Evolutionary conservation across 139 green algal species (phyloP).

Genomic region (Edaphochlamys debaryana): DNA sequence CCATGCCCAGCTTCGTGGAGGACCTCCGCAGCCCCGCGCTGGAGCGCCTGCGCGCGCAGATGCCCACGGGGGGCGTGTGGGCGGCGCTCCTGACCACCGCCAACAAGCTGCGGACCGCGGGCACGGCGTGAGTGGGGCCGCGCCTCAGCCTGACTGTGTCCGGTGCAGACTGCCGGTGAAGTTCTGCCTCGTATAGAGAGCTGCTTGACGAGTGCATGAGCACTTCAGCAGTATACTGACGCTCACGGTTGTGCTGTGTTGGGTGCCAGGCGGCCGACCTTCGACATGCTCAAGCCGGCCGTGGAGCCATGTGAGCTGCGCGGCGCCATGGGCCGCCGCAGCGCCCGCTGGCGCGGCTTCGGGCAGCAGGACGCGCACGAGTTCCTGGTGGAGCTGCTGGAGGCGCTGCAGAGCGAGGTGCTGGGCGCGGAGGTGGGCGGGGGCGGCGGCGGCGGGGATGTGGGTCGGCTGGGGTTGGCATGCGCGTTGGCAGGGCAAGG

Average conservation of each 20-base stretch:
- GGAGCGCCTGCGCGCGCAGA: constrained; percentile 2
- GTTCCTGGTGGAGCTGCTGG: constrained; percentile 74
- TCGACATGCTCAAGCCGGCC: neutral
- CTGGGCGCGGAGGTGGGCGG: constrained; percentile 50
- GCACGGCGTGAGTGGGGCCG: neutral
- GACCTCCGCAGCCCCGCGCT: constrained; percentile 48
- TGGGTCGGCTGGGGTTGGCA: neutral
- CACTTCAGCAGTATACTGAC: too few species aligned
- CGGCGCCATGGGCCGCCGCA: constrained; percentile 51
- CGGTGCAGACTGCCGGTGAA: too few species aligned
- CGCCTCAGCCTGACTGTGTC: too few species aligned
- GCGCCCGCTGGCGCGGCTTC: constrained; percentile 52
- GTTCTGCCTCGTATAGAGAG: too few species aligned
- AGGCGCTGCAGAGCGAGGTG: constrained; percentile 72
- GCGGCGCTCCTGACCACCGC: constrained; percentile 23
- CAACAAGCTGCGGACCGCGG: neutral
- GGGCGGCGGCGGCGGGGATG: neutral
- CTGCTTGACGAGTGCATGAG: neutral
- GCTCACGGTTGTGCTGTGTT: too few species aligned
- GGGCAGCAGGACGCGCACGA: constrained; percentile 81
- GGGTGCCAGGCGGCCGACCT: neutral
- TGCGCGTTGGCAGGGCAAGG: too few species aligned
- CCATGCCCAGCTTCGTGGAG: constrained; percentile 53
- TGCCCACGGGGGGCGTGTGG: constrained; percentile 44
- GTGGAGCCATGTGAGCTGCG: constrained; percentile 57